Evolutionary conservation across 2,329 filamentous ascomycete genomes (phyloP).

Genomic region (Colletotrichum higginsianum): DNA sequence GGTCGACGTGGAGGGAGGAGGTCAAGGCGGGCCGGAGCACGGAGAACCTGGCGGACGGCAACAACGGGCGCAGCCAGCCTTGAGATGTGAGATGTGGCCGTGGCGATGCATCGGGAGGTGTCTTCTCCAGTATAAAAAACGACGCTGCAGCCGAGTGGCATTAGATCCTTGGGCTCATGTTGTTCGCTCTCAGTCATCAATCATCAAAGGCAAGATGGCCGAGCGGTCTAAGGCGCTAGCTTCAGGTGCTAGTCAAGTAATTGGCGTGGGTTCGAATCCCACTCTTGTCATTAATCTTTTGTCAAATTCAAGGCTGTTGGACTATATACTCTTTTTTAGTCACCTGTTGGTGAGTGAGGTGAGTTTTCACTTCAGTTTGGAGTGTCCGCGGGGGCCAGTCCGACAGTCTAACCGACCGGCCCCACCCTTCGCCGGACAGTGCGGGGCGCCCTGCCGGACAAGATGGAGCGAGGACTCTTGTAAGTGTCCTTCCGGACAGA

Average conservation of each 20-base stretch:
- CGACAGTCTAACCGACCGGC: too few species aligned
- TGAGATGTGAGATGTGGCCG: not conserved
- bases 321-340: rapidly evolving
- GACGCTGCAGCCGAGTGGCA: not conserved
- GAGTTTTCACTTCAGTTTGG: not conserved
- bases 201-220: constrained; percentile 29
- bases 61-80: constrained; percentile 54
- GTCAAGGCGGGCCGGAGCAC: constrained; percentile 54
- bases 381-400: not conserved
- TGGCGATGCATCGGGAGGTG: too few species aligned
- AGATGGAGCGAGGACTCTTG: not conserved
- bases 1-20: constrained; percentile 64
- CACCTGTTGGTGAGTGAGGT: not conserved
- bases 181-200: not conserved
- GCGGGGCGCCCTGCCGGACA: not conserved
- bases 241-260: constrained; percentile 37
- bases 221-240: constrained; percentile 37
- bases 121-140: too few species aligned
- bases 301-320: rapidly evolving
- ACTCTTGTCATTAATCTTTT: constrained; percentile 18
- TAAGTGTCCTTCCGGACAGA: too few species aligned
- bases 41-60: constrained; percentile 52
- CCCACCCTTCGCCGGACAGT: not conserved
- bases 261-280: constrained; percentile 38
- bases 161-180: not conserved